Base-by-base conservation (phyloP, 78 protist species). In the Salpingoeca rosetta region DNA sequence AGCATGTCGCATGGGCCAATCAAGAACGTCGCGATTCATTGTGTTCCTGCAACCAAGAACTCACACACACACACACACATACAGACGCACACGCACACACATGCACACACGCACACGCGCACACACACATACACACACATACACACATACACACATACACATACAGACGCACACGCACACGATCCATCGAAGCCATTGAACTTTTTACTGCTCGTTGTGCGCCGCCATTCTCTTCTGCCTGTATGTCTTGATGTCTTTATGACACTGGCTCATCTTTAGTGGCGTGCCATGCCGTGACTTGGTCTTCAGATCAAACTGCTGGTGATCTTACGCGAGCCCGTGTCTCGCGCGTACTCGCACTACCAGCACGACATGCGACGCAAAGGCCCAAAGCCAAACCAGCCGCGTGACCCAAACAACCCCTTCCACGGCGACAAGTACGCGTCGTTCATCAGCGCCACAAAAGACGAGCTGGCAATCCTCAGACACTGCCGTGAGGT, bases 1-100 rank as follows among this genome's bases (percentile, higher is more conserved):
- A 80, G 27, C 38, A 82, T 11, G 35, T 51, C 39, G 11, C 22
- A 25, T 11, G 72, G 45, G 56, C 37, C 0, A 22, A 91, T 90
- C 81, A 82, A 92, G 44, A 80, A 87, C 40, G 40, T n/a, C 35
- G 76, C 45, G 90, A 86, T 1, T 86, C 94, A 17, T 24, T 86
- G 0, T 74, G 92, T 28, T 40, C 92, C 41, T 3, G 31, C 44
- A 89, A 76, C 22, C 89, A 95, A 1, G 65, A 44, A 77, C n/a
- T 0, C 72, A 78, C 43, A n/a, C 0, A 2, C 38, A 35, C 2
- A 1, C 57, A 78, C 42, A 22, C 22, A 56, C 11, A 56, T 22
- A 56, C 22, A 11, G 22, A 56, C 11, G 72, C 11, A 56, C 11
- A 22, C 22, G 72, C n/a, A n/a, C n/a, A n/a, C n/a, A n/a, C n/a